Base-by-base conservation (phyloP, 1,139 yeast species). In the Yamadazyma mexicana region DNA sequence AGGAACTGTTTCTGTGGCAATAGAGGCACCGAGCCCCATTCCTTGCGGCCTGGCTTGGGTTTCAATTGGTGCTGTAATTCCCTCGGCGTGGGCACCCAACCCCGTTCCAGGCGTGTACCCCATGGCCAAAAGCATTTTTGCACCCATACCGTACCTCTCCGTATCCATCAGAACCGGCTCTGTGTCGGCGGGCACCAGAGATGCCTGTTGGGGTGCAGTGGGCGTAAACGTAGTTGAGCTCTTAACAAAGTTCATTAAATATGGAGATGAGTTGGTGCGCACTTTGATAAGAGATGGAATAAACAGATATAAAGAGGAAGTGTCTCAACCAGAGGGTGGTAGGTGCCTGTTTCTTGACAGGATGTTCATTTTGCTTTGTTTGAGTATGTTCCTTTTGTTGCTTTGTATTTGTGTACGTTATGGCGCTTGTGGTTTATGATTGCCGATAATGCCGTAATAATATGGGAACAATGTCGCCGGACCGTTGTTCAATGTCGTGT, bases 41-140 rank as follows among this genome's bases (percentile, higher is more conserved):
- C 87, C 86, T 39, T 69, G 69, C 0, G 88, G 87, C 31, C 94
- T 64, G 31, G 77, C 56, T 44, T 75, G 73, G 8, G 88, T 84
- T 45, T 84, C 83, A 9, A 92, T 81, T 0, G 98, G 98, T 15
- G 75, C 77, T 0, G 77, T 74, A 2, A 88, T 87, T 30, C 98
- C 98, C 38, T 73, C 73, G 1, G 82, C 80, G 17, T 71, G 62
- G 4, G 66, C 62, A 0, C 98, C 98, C 17, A 92, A 72, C 0
- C 98, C 98, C 47, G 76, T 69, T 0, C 98, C 98, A 32, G 77
- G 77, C 12, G 73, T 72, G 58, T 88, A 91, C 0, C 98, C 98
- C 98, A 92, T 91, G 50, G 81, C 76, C 54, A 80, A 72, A 69
- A 92, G 61, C 38, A 92, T 66, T 39, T 75, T 66, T 2, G 96